Evolutionary conservation across 129 eudicot species (phyloP).

Genomic region (Tanacetum coccineum): DNA sequence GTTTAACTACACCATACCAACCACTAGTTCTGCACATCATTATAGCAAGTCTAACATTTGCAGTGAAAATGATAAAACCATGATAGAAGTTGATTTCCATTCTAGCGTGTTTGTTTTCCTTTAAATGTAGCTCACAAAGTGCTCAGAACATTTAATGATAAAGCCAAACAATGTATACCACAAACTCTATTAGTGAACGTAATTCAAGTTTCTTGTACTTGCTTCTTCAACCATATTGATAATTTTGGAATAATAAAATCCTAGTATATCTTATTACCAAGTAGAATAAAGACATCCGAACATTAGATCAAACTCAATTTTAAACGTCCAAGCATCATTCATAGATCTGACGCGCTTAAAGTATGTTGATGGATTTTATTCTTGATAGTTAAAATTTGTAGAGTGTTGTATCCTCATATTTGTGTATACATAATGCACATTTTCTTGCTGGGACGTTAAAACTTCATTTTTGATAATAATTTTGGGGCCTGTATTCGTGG

Average conservation of each 20-base stretch:
- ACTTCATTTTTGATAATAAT: not conserved
- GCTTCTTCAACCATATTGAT: not conserved
- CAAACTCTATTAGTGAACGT: not conserved
- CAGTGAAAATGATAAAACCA: constrained; percentile 16
- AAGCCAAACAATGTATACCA: not conserved
- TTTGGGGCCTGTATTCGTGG: constrained; percentile 12
- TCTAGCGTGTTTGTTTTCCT: not conserved
- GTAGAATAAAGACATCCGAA: not conserved
- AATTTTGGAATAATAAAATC: not conserved
- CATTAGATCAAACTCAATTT: constrained; percentile 1
- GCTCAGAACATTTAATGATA: not conserved
- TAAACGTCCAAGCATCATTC: not conserved
- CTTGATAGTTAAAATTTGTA: constrained; percentile 9
- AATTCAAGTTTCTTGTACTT: not conserved
- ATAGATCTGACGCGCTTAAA: constrained; percentile 16
- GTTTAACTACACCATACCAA: not conserved
- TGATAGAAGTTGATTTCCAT: not conserved
- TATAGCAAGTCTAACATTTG: constrained; percentile 9
- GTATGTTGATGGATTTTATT: constrained; percentile 10
- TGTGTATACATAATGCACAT: constrained; percentile 4
- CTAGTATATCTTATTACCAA: not conserved
- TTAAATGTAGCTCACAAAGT: too few relatives aligned
- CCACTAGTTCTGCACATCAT: constrained; percentile 14
- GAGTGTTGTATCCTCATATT: constrained; percentile 1
- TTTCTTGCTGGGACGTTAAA: constrained; percentile 12